Evolutionary conservation across 108 stramenopile genomes (phyloP).

Genomic region (Parmales sp.): DNA sequence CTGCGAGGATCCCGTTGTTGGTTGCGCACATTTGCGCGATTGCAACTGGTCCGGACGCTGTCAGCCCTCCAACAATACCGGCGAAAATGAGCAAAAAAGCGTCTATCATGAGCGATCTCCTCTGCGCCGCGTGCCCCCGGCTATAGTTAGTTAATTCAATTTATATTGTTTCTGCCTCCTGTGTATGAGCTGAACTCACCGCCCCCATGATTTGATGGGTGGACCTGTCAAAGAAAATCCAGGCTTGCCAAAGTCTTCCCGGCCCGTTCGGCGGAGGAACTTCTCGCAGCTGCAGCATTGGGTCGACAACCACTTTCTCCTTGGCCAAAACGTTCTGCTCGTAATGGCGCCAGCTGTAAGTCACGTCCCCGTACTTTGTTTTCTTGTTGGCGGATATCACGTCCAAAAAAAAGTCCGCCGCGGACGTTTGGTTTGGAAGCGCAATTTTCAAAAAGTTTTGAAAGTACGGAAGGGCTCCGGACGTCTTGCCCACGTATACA

Average conservation of each 20-base stretch:
- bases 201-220: background rate
- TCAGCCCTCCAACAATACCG: background rate
- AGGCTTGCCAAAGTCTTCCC: background rate
- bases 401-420: slow-evolving; percentile 10
- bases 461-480: background rate
- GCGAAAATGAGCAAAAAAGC: background rate
- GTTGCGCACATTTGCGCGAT: background rate
- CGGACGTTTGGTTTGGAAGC: background rate
- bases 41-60: too few relatives aligned
- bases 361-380: slow-evolving; percentile 5
- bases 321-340: too few relatives aligned
- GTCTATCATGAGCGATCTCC: slow-evolving; percentile 1
- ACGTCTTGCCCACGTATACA: background rate
- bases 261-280: background rate
- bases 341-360: background rate
- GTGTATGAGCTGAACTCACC: too few relatives aligned
- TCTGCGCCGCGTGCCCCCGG: too few relatives aligned
- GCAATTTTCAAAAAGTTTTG: background rate
- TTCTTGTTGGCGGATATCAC: slow-evolving; percentile 9
- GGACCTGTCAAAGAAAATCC: background rate
- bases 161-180: too few relatives aligned
- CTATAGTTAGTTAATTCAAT: too few relatives aligned
- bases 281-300: background rate
- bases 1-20: slow-evolving; percentile 3
- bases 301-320: background rate